Conservation (phyloP, 352 stramenopile genomes). For the Phytophthora citricola region DNA sequence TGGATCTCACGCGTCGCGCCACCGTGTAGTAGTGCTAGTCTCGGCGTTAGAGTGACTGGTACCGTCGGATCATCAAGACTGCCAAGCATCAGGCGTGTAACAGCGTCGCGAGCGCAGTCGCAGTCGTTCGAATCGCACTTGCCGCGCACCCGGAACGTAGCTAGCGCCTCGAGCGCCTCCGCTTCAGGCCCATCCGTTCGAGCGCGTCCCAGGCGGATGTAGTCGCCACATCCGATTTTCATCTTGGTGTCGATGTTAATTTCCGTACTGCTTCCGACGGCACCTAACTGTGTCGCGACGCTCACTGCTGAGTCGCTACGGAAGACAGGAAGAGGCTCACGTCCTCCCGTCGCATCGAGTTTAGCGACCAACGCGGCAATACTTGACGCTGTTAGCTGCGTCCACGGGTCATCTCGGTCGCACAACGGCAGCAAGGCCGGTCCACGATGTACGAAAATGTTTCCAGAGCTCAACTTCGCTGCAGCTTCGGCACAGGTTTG, state of each 20-base stretch:
- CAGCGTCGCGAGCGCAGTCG: constrained; percentile 44
- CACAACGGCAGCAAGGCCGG: constrained; percentile 77
- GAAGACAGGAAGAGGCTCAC: constrained; percentile 61
- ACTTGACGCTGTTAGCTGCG: constrained; percentile 30
- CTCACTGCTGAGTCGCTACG: constrained; percentile 61
- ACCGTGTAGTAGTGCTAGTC: constrained; percentile 41
- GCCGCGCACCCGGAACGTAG: constrained; percentile 68
- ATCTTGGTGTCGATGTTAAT: constrained; percentile 44
- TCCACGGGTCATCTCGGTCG: constrained; percentile 54
- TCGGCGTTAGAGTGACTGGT: constrained; percentile 52
- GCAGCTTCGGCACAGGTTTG: constrained; percentile 31
- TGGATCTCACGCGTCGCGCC: constrained; percentile 74
- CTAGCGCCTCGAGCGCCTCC: constrained; percentile 21
- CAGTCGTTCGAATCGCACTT: constrained; percentile 60
- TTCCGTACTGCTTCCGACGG: constrained; percentile 34
- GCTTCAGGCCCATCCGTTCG: constrained; percentile 16
- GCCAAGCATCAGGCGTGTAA: constrained; percentile 50
- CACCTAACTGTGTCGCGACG: constrained; percentile 47
- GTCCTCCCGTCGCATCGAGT: constrained; percentile 40
- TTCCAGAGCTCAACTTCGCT: constrained; percentile 33
- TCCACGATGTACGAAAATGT: constrained; percentile 70
- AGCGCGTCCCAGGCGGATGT: constrained; percentile 65
- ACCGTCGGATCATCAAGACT: constrained; percentile 44
- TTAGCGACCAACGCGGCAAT: constrained; percentile 36
- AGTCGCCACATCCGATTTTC: constrained; percentile 68